These are phyloP conservation scores for Blastobotrys persicus DNA, from an alignment of 1,139 yeast species.

Conservation along the genomic window DNA sequence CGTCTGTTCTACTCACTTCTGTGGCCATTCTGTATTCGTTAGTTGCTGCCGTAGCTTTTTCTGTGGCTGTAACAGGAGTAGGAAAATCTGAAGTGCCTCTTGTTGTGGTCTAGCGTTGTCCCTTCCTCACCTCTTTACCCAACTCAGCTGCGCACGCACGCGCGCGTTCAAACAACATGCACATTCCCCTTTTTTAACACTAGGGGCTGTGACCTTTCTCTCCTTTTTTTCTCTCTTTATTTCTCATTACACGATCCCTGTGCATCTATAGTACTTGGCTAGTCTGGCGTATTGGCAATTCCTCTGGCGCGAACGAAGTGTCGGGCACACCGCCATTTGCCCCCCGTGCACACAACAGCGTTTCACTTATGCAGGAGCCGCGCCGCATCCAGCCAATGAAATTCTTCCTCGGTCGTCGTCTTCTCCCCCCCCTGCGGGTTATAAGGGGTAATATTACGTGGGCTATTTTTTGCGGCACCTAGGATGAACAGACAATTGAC, in stretches of 20 bases:
- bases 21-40: slow-evolving; percentile 20
- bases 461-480: no score
- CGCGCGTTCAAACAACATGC: not conserved
- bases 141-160: not conserved
- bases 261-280: no score
- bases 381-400: not conserved
- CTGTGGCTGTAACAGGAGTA: not conserved
- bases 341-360: not conserved
- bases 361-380: not conserved
- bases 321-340: no score
- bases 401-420: no score
- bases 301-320: no score
- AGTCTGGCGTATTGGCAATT: no score
- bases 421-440: no score
- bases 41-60: not conserved
- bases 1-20: slow-evolving; percentile 19
- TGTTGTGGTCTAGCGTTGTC: not conserved
- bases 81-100: not conserved
- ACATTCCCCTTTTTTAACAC: not conserved
- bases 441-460: no score
- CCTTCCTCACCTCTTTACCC: not conserved
- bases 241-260: no score
- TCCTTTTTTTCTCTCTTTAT: no score
- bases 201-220: no score
- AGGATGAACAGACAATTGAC: no score